Percentiles rank a stretch among this genome's conserved stretches.
Evolutionary conservation across 495 filamentous ascomycete species (phyloP).

Genomic region (Lichina pygmaea): DNA sequence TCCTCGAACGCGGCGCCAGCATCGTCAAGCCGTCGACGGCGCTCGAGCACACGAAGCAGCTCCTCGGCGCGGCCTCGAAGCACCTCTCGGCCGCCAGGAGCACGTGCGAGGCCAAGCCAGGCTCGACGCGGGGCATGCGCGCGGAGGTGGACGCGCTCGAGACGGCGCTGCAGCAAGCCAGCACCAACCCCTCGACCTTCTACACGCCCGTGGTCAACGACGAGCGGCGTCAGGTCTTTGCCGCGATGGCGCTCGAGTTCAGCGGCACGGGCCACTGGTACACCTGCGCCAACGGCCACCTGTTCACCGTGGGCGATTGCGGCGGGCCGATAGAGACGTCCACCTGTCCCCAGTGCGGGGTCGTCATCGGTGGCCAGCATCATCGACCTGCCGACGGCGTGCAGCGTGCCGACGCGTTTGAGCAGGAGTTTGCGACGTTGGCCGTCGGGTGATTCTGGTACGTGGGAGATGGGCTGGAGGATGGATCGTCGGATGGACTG

Average conservation of each 20-base stretch:
- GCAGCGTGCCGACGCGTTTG: conserved; percentile 19
- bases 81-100: conserved; percentile 3
- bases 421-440: conserved; percentile 13
- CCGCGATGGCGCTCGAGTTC: conserved; percentile 24
- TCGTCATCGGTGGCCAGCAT: conserved; percentile 27
- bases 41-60: not conserved
- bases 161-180: conserved; percentile 9
- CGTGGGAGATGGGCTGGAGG: no score
- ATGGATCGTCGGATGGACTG: no score
- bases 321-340: conserved; percentile 38
- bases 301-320: conserved; percentile 50
- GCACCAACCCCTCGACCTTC: conserved; percentile 8
- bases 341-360: conserved; percentile 37
- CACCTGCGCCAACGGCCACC: conserved; percentile 35
- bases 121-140: conserved; percentile 8
- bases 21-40: not conserved
- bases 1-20: conserved; percentile 7
- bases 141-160: conserved; percentile 11
- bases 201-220: conserved; percentile 19
- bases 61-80: conserved; percentile 1
- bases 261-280: conserved; percentile 39
- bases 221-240: conserved; percentile 16
- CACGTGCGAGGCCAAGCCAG: conserved; percentile 4
- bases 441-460: not conserved
- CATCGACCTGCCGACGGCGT: conserved; percentile 27